Evolutionary conservation across 78 protist genomes (phyloP).

Genomic region (Guillardia theta): DNA sequence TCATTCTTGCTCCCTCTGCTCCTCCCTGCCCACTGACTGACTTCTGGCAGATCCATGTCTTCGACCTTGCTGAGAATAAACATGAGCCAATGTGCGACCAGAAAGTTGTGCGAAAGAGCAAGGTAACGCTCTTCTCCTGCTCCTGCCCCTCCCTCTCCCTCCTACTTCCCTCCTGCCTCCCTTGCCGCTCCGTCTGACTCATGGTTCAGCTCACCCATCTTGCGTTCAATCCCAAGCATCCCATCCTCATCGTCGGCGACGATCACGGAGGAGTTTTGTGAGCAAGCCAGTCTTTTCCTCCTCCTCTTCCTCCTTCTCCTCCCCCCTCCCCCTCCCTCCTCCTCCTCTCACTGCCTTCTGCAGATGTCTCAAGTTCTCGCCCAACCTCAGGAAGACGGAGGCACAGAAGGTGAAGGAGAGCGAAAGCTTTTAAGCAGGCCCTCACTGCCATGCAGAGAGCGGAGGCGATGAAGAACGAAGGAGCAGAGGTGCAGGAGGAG

Average conservation of each 20-base stretch:
- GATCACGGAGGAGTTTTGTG: slow-evolving; percentile 76
- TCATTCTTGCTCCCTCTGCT: neutral
- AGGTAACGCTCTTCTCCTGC: neutral
- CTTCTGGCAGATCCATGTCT: slow-evolving; percentile 54
- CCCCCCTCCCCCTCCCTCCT: neutral
- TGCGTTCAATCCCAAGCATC: slow-evolving; percentile 63
- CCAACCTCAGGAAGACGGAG: neutral
- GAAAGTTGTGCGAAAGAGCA: slow-evolving; percentile 65
- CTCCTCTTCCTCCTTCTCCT: neutral
- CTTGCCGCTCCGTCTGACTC: neutral
- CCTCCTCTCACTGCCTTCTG: neutral
- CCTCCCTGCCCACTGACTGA: no score
- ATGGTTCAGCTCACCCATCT: slow-evolving; percentile 67
- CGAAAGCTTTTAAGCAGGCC: no score
- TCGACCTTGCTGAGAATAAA: slow-evolving; percentile 67
- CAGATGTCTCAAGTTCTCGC: neutral
- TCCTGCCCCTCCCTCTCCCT: neutral
- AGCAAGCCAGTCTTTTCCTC: no score
- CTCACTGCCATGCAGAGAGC: neutral
- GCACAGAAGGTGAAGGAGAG: no score
- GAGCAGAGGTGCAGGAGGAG: neutral
- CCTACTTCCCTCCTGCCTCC: no score
- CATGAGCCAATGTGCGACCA: slow-evolving; percentile 67
- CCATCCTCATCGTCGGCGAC: slow-evolving; percentile 81
- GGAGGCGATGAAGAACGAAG: neutral